A percentile compares a stretch with the other conserved stretches of the same genome.
Evolutionary conservation across 805 yeast species (phyloP).

Genomic region (Nakazawaea peltata): DNA sequence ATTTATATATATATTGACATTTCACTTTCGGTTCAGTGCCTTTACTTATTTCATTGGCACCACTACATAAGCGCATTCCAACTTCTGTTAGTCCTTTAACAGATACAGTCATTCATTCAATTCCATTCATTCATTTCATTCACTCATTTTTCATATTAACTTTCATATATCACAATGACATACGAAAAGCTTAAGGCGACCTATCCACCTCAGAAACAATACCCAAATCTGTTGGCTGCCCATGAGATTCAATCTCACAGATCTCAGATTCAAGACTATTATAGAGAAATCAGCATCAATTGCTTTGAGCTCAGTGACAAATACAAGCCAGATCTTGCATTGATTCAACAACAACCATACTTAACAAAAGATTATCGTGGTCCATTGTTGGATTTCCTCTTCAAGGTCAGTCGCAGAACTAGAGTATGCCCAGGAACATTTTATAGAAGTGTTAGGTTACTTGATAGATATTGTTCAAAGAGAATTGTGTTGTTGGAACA

Average conservation of each 20-base stretch:
- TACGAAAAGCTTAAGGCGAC: not conserved
- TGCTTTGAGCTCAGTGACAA: conserved; percentile 26
- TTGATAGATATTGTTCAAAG: conserved; percentile 78
- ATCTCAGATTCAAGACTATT: conserved; percentile 39
- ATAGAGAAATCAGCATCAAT: conserved; percentile 37
- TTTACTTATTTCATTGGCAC: too few species aligned
- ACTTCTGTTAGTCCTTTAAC: too few species aligned
- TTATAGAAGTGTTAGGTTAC: conserved; percentile 54
- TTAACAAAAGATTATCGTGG: conserved; percentile 52
- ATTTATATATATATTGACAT: too few species aligned
- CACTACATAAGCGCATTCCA: too few species aligned
- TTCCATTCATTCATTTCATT: not conserved
- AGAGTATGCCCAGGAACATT: conserved; percentile 54
- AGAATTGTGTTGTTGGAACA: conserved; percentile 70
- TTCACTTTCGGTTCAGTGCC: too few species aligned
- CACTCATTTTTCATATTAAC: not conserved
- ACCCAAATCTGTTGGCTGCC: conserved; percentile 41
- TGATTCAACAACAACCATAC: conserved; percentile 77
- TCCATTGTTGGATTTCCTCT: conserved; percentile 60
- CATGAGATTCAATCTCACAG: conserved; percentile 42
- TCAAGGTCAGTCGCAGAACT: conserved; percentile 53
- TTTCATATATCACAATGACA: not conserved
- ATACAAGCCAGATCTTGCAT: conserved; percentile 38
- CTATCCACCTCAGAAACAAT: conserved; percentile 19
- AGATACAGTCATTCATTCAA: not conserved